A percentile compares a stretch with the other conserved stretches of the same genome.
Conservation (phyloP, 345 rosid species). For the Clarkia xantiana region DNA sequence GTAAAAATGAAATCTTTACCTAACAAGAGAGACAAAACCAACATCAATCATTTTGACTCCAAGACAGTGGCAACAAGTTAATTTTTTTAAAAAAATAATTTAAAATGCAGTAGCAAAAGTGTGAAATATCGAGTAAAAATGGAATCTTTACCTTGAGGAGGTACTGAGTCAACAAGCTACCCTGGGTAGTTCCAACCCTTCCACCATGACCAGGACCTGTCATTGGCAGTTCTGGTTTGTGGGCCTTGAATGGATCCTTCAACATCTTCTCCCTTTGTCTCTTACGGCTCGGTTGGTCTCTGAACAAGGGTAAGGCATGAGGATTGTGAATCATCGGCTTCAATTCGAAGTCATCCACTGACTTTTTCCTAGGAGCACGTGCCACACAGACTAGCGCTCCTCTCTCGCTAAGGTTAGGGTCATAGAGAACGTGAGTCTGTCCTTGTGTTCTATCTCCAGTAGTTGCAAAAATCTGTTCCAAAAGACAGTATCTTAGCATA, state of each 20-base stretch:
- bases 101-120: too few species aligned
- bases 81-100: too few species aligned
- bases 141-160: constrained; percentile 61
- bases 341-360: constrained; percentile 79
- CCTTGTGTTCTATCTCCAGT: constrained; percentile 86
- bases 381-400: constrained; percentile 96
- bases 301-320: constrained; percentile 84
- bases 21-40: too few species aligned
- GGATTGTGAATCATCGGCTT: constrained; percentile 91
- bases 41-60: too few species aligned
- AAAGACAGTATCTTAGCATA: background rate
- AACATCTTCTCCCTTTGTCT: constrained; percentile 78
- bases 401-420: constrained; percentile 74
- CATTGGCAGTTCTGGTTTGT: constrained; percentile 88
- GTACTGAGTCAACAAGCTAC: constrained; percentile 88
- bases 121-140: constrained; percentile 4
- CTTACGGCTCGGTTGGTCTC: constrained; percentile 98
- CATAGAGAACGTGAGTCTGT: constrained; percentile 73
- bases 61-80: too few species aligned
- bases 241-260: constrained; percentile 86
- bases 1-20: too few species aligned
- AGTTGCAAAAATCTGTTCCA: constrained; percentile 63
- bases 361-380: constrained; percentile 89
- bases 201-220: constrained; percentile 94
- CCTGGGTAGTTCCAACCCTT: constrained; percentile 76